Evolutionary conservation across 768 basidiomycete species (phyloP).

Genomic region (Crassisporium funariophilum): DNA sequence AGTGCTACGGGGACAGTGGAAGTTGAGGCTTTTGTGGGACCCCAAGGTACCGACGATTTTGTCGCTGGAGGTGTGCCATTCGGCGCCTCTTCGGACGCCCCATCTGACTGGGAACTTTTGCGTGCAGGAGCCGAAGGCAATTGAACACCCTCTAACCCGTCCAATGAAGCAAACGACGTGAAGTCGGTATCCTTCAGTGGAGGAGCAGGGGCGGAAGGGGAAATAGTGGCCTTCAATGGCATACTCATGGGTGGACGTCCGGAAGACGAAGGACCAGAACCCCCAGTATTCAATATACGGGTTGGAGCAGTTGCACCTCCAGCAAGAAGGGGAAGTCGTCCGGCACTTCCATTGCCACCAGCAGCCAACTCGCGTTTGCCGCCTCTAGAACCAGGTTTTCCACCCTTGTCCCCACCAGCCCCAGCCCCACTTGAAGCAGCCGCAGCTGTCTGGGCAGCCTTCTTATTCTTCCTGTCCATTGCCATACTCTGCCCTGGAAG

Average conservation of each 20-base stretch:
- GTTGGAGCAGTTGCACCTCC: constrained; percentile 73
- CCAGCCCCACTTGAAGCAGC: constrained; percentile 38
- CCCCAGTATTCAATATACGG: constrained; percentile 36
- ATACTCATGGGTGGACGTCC: constrained; percentile 65
- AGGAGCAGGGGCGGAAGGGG: constrained; percentile 79
- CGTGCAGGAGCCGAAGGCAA: not conserved
- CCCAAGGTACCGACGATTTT: constrained; percentile 4
- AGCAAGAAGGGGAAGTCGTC: constrained; percentile 44
- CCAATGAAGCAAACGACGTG: constrained; percentile 65
- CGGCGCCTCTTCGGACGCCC: not conserved
- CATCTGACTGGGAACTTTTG: constrained; percentile 19
- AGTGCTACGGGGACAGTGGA: constrained; percentile 49
- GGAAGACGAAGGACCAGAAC: constrained; percentile 30
- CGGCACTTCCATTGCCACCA: constrained; percentile 21
- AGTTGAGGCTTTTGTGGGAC: constrained; percentile 20
- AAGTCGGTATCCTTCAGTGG: constrained; percentile 78
- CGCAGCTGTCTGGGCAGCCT: constrained; percentile 75
- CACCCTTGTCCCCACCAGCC: constrained; percentile 34
- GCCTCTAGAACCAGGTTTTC: constrained; percentile 35
- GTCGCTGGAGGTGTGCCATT: constrained; percentile 7
- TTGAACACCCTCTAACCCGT: constrained; percentile 53
- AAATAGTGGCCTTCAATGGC: constrained; percentile 70
- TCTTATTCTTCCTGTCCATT: constrained; percentile 98
- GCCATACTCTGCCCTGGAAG: constrained; percentile 92
- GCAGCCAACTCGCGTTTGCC: constrained; percentile 36